Percentiles rank a stretch among this genome's conserved stretches.
Evolutionary conservation across 2,329 filamentous ascomycete species (phyloP).

Genomic region (Fusarium luffae): DNA sequence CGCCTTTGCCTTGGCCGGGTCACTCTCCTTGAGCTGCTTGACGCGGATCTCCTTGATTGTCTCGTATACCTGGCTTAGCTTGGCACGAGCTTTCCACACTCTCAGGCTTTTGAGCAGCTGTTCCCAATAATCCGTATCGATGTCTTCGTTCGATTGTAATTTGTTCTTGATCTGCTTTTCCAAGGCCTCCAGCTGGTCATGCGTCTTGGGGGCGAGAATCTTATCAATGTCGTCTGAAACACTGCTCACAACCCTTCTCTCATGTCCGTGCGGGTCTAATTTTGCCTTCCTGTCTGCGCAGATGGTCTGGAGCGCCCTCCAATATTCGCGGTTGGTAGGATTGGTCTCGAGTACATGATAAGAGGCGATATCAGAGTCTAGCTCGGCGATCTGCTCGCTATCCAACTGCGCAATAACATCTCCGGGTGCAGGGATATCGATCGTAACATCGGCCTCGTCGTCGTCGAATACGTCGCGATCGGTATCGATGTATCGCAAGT

Average conservation of each 20-base stretch:
- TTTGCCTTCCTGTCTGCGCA: conserved; percentile 80
- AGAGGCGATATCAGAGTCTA: conserved; percentile 84
- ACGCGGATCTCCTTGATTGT: conserved; percentile 78
- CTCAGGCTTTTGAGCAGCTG: conserved; percentile 85
- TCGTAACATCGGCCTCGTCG: conserved; percentile 75
- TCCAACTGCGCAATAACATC: conserved; percentile 81
- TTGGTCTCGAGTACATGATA: conserved; percentile 86
- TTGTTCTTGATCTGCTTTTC: conserved; percentile 90
- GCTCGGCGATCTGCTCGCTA: conserved; percentile 73
- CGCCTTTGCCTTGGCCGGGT: conserved; percentile 71
- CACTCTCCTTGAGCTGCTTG: conserved; percentile 72
- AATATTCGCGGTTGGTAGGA: conserved; percentile 83
- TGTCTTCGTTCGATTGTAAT: conserved; percentile 86
- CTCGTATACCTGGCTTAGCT: conserved; percentile 80
- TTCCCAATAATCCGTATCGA: conserved; percentile 98
- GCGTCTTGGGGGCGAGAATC: conserved; percentile 84
- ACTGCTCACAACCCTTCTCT: conserved; percentile 81
- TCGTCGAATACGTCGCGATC: conserved; percentile 89
- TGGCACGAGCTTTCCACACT: conserved; percentile 92
- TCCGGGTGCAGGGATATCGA: conserved; percentile 83
- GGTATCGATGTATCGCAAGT: conserved; percentile 85
- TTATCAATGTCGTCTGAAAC: conserved; percentile 90
- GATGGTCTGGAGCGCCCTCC: conserved; percentile 89
- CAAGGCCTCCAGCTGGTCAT: conserved; percentile 85
- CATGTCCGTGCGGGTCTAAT: conserved; percentile 67